Evolutionary conservation across 2,329 filamentous ascomycete genomes (phyloP).

Genomic region (Trichophaea hybrida): DNA sequence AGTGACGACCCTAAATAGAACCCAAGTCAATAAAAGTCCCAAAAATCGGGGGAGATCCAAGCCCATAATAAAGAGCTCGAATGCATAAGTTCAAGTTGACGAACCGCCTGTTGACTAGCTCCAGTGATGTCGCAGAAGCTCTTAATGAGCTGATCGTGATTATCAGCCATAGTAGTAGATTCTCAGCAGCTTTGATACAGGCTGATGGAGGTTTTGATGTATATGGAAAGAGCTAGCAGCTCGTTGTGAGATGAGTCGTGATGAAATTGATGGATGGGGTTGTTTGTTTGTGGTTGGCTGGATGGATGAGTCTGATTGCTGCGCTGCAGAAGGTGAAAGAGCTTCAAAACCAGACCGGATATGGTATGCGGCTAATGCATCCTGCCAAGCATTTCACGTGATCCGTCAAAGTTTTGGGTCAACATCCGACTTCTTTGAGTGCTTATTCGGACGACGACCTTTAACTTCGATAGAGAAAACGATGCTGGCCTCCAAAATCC

Average conservation of each 20-base stretch:
- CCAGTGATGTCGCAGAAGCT: constrained; percentile 23
- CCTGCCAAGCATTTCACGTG: no score
- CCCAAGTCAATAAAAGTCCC: constrained; percentile 5
- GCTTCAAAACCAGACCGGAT: no score
- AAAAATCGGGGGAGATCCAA: not conserved
- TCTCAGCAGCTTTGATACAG: not conserved
- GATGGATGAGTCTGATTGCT: not conserved
- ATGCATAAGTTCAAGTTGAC: not conserved
- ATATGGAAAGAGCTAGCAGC: no score
- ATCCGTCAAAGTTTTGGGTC: no score
- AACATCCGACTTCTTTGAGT: not conserved
- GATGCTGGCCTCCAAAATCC: not conserved
- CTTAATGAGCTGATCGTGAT: constrained; percentile 15
- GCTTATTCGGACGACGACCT: not conserved
- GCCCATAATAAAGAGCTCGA: not conserved
- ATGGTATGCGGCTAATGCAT: no score
- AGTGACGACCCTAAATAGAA: constrained; percentile 46
- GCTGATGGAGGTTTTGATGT: no score
- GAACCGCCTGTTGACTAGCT: constrained; percentile 22
- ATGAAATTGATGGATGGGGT: not conserved
- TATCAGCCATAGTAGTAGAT: constrained; percentile 15
- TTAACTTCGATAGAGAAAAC: not conserved
- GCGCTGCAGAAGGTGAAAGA: not conserved
- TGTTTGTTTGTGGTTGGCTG: not conserved
- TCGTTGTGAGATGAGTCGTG: not conserved